Conservation (phyloP, 208 protist genomes). For the Wallacemonas sp. region DNA sequence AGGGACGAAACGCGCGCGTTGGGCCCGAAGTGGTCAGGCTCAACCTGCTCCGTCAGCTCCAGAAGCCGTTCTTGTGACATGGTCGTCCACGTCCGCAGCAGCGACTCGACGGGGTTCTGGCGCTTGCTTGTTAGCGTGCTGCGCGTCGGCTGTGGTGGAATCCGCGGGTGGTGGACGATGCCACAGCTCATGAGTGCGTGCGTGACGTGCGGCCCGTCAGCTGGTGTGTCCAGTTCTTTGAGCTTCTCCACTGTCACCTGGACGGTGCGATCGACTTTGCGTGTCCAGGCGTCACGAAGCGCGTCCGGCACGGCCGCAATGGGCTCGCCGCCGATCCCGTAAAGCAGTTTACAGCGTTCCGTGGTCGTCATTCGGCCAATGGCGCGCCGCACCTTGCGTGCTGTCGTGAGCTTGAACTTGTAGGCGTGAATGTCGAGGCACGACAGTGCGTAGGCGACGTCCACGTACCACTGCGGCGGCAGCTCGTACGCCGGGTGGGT, state of each 20-base stretch:
- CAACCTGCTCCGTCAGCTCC: slow-evolving; percentile 78
- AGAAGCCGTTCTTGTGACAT: slow-evolving; percentile 74
- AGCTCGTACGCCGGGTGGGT: slow-evolving; percentile 37
- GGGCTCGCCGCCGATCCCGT: slow-evolving; percentile 58
- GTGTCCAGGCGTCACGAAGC: slow-evolving; percentile 53
- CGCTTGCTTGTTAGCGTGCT: slow-evolving; percentile 3
- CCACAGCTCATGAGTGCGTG: slow-evolving; percentile 73
- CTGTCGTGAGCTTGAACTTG: slow-evolving; percentile 84
- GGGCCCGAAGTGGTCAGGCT: slow-evolving; percentile 55
- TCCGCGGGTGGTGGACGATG: slow-evolving; percentile 66
- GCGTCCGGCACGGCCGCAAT: slow-evolving; percentile 39
- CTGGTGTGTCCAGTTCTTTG: slow-evolving; percentile 46
- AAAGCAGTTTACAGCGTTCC: slow-evolving; percentile 81
- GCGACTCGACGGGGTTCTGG: slow-evolving; percentile 78
- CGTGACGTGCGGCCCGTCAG: slow-evolving; percentile 79
- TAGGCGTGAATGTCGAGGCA: slow-evolving; percentile 68
- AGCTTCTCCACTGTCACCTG: slow-evolving; percentile 56
- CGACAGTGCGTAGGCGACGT: slow-evolving; percentile 70
- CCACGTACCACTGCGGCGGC: slow-evolving; percentile 73
- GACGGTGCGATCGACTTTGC: slow-evolving; percentile 59
- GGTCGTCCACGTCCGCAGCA: slow-evolving; percentile 72
- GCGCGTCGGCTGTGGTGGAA: slow-evolving; percentile 41
- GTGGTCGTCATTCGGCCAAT: slow-evolving; percentile 50
- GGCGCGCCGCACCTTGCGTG: slow-evolving; percentile 55
- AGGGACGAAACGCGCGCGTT: slow-evolving; percentile 51